Evolutionary conservation across 176 grass and related monocot genomes (phyloP).

Genomic region (Phragmites australis): DNA sequence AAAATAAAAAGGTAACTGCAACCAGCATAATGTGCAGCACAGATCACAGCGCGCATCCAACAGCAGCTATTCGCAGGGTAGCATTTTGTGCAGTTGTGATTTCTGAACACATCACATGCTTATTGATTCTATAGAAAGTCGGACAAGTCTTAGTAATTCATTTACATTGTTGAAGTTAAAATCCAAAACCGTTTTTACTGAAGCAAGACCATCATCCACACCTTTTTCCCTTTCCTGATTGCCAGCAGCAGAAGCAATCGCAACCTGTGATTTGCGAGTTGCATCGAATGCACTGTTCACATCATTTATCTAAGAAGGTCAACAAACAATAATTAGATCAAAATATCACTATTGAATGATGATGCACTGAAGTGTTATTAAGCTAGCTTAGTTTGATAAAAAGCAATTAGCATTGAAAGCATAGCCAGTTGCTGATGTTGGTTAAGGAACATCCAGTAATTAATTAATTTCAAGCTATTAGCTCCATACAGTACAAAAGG

Average conservation of each 20-base stretch:
- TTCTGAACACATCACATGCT: conserved; percentile 34
- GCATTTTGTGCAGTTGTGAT: background rate
- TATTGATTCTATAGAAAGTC: conserved; percentile 73
- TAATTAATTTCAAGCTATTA: conserved; percentile 7
- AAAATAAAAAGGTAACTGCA: conserved; percentile 15
- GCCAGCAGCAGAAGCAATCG: conserved; percentile 52
- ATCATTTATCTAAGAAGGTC: conserved; percentile 64
- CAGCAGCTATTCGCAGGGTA: background rate
- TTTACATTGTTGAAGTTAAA: conserved; percentile 76
- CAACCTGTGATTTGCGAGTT: conserved; percentile 65
- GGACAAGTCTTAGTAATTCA: conserved; percentile 65
- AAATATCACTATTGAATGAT: conserved; percentile 8
- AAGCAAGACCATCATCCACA: conserved; percentile 50
- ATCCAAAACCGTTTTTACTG: conserved; percentile 72
- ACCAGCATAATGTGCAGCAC: conserved; percentile 5
- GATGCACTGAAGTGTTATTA: conserved; percentile 19
- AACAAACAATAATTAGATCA: conserved; percentile 31
- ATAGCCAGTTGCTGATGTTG: conserved; percentile 13
- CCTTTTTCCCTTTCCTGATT: conserved; percentile 33
- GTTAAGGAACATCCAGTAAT: background rate
- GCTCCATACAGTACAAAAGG: conserved; percentile 7
- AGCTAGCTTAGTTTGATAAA: conserved; percentile 9
- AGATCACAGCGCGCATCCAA: background rate
- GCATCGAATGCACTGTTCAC: conserved; percentile 82
- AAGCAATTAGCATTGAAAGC: conserved; percentile 24